Conservation (phyloP, 2,329 filamentous ascomycete species). For the Cercospora sesami region DNA sequence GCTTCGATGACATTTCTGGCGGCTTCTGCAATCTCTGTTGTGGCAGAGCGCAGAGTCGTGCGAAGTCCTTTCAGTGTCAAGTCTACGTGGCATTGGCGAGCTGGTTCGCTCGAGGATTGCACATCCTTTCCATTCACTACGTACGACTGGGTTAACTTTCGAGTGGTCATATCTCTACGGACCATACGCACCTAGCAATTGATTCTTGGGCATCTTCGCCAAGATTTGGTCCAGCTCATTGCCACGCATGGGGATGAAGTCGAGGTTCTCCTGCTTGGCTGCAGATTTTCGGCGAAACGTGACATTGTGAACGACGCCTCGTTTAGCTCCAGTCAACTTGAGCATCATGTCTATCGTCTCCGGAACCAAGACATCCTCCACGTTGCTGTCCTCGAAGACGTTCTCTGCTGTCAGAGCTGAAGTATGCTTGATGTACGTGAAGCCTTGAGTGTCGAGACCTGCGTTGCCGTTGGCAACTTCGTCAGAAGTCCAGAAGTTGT, state of each 20-base stretch:
- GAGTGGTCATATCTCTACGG: not conserved
- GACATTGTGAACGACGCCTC: constrained; percentile 19
- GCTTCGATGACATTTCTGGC: constrained; percentile 19
- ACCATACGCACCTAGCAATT: constrained; percentile 14
- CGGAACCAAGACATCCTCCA: constrained; percentile 19
- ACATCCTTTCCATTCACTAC: constrained; percentile 22
- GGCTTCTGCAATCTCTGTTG: constrained; percentile 19
- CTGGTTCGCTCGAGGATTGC: constrained; percentile 16
- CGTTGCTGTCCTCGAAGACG: constrained; percentile 20
- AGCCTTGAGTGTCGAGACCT: constrained; percentile 23
- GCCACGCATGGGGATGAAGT: constrained; percentile 12
- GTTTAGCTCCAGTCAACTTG: constrained; percentile 23
- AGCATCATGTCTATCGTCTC: constrained; percentile 21
- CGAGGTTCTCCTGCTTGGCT: constrained; percentile 17
- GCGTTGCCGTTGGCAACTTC: constrained; percentile 18
- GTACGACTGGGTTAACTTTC: not conserved
- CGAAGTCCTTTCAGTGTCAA: constrained; percentile 18
- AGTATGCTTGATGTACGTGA: constrained; percentile 21
- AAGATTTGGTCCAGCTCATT: constrained; percentile 15
- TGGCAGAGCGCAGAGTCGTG: constrained; percentile 6
- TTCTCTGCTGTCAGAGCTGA: constrained; percentile 15
- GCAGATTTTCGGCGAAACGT: constrained; percentile 20
- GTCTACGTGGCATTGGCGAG: constrained; percentile 25
- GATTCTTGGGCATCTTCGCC: constrained; percentile 18
- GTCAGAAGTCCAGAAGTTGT: constrained; percentile 20